Evolutionary conservation across 768 basidiomycete species (phyloP).

Genomic region (Pleurotus cornucopiae): DNA sequence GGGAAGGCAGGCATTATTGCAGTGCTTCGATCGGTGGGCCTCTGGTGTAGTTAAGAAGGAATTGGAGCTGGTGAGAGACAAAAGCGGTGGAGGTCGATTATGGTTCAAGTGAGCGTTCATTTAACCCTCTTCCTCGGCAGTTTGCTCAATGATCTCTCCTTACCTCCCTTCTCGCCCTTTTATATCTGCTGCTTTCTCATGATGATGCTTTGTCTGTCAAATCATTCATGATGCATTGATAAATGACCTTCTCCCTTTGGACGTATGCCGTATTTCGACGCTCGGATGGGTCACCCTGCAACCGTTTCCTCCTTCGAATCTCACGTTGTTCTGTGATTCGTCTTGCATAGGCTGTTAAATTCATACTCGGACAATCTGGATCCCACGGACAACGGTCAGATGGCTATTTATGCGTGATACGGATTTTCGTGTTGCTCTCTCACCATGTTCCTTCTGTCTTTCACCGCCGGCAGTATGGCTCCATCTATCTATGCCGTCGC

Average conservation of each 20-base stretch:
- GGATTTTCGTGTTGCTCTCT: too few species aligned
- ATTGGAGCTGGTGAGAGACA: conserved; percentile 62
- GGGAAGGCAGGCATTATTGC: conserved; percentile 51
- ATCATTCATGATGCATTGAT: background rate
- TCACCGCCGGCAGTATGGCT: too few species aligned
- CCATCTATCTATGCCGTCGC: too few species aligned
- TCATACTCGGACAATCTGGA: conserved; percentile 3
- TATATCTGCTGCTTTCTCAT: background rate
- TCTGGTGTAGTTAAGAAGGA: conserved; percentile 20
- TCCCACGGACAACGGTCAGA: conserved; percentile 1
- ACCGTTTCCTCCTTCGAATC: background rate
- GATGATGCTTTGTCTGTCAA: background rate
- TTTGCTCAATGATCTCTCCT: background rate
- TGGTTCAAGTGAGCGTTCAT: conserved; percentile 55
- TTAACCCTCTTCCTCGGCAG: background rate
- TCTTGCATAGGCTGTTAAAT: conserved; percentile 1
- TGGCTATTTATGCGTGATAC: too few species aligned
- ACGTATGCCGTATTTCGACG: too few species aligned
- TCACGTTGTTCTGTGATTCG: background rate
- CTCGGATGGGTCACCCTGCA: background rate
- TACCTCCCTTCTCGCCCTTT: background rate
- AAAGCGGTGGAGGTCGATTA: conserved; percentile 50
- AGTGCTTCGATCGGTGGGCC: conserved; percentile 41
- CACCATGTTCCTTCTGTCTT: too few species aligned
- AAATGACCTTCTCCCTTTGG: too few species aligned